phyloP scores from a whole-genome alignment of 106 monocot genomes.

The Xerophyta viscosa region DNA sequence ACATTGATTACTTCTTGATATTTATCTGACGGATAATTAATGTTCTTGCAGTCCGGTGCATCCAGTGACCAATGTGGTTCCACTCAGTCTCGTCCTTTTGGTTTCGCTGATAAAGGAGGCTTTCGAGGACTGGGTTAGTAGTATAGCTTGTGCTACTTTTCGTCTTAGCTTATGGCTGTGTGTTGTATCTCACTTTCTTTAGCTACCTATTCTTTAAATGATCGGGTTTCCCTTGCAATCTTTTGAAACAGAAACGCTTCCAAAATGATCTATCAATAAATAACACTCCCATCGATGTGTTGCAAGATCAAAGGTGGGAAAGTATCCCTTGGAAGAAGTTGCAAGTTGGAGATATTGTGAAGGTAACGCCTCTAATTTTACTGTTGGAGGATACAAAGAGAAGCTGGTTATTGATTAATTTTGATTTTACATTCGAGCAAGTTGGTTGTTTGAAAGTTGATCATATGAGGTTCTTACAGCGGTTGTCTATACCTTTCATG shows the following conservation, averaged over 20 bases:
- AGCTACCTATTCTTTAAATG: neutral
- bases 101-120: conserved; percentile 99
- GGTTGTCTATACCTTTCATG: too few relatives aligned
- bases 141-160: neutral
- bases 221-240: conserved; percentile 6
- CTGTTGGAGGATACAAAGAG: too few relatives aligned
- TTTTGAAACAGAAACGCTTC: conserved; percentile 71
- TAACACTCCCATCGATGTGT: conserved; percentile 75
- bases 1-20: too few relatives aligned
- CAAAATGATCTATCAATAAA: conserved; percentile 92
- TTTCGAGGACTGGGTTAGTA: conserved; percentile 97
- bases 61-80: conserved; percentile 95
- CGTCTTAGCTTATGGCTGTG: neutral
- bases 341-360: conserved; percentile 92
- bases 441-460: too few relatives aligned
- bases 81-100: conserved; percentile 89
- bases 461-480: too few relatives aligned
- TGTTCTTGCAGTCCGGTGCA: conserved; percentile 77
- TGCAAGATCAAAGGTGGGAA: conserved; percentile 81
- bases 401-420: too few relatives aligned
- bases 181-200: conserved; percentile 1
- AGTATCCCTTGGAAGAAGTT: conserved; percentile 82
- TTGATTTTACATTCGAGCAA: too few relatives aligned
- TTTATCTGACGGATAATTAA: too few relatives aligned
- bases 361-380: conserved; percentile 35